phyloP scores from a whole-genome alignment of 169 alveolate species.

The Cryptosporidium parvum region DNA sequence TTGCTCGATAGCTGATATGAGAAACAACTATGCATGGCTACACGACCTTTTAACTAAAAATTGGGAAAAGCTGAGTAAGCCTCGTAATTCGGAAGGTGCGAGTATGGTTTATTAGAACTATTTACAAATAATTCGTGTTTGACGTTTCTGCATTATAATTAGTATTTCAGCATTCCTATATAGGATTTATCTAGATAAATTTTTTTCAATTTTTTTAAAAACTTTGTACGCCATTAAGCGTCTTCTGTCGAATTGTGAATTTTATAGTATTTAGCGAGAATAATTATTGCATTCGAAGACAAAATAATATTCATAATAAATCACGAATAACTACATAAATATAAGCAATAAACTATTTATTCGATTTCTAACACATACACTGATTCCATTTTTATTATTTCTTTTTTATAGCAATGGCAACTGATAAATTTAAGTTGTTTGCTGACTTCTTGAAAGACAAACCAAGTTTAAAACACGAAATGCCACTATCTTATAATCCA shows the following conservation, averaged over 20 bases:
- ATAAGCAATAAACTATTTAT: neutral
- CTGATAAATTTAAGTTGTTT: slow-evolving; percentile 20
- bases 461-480: slow-evolving; percentile 33
- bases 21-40: slow-evolving; percentile 90
- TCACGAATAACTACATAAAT: neutral
- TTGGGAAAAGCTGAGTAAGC: slow-evolving; percentile 68
- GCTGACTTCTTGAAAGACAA: slow-evolving; percentile 15
- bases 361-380: neutral
- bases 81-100: slow-evolving; percentile 73
- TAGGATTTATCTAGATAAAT: neutral
- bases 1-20: slow-evolving; percentile 88
- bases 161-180: neutral
- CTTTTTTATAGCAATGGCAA: neutral
- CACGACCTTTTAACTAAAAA: slow-evolving; percentile 88
- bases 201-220: neutral
- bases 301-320: neutral
- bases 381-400: neutral
- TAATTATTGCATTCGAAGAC: neutral
- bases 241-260: slow-evolving; percentile 16
- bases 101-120: slow-evolving; percentile 50
- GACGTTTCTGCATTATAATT: neutral
- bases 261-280: neutral
- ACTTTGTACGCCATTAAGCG: slow-evolving; percentile 29
- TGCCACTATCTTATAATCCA: slow-evolving; percentile 95
- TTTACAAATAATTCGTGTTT: neutral